Evolutionary conservation across 2,329 filamentous ascomycete genomes (phyloP), one percentile per base, ranked within the genome.

Genomic region (Ophiostoma ips): DNA sequence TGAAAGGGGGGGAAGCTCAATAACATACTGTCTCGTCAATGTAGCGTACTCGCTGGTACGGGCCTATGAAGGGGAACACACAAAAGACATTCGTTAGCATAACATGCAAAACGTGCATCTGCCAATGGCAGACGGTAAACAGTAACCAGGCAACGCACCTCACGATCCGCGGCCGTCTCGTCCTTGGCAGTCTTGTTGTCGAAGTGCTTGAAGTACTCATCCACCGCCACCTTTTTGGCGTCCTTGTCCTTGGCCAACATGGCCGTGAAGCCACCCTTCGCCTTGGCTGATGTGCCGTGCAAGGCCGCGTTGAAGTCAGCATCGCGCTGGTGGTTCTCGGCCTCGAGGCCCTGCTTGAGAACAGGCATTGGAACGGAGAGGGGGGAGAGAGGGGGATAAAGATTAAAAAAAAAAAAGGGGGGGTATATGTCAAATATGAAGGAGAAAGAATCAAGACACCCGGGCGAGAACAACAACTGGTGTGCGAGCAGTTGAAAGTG

Each of bases 41-140:
- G 87, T 94, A 49, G 89, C 90, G 67, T 96, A 96, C 70, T 95
- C 86, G 53, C 82, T 83, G 61, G 82, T 80, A 63, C 88, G 80
- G 58, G 84, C 76, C 83, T 88, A 24, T 16, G 28, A 19, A n/a
- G n/a, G n/a, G n/a, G n/a, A n/a, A 40, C 37, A 24, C n/a, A 44
- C 11, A 36, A 13, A 43, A 8, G 7, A 6, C 30, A 36, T 21
- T 18, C 24, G 40, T 48, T 43, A 51, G 37, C 30, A 44, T 30
- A 18, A 28, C 36, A 41, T 24, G 19, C 18, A 9, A 19, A 13
- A 16, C 13, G 34, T 13, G 16, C n/a, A 41, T 41, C 38, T 15
- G 19, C n/a, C 46, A 31, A 15, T 18, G 13, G 46, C 16, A 36
- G 16, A 18, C 34, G 13, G 24, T 8, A 5, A 16, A 8, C 46